Evolutionary conservation across 2,329 filamentous ascomycete genomes (phyloP).

Genomic region (Curvularia spicifera): DNA sequence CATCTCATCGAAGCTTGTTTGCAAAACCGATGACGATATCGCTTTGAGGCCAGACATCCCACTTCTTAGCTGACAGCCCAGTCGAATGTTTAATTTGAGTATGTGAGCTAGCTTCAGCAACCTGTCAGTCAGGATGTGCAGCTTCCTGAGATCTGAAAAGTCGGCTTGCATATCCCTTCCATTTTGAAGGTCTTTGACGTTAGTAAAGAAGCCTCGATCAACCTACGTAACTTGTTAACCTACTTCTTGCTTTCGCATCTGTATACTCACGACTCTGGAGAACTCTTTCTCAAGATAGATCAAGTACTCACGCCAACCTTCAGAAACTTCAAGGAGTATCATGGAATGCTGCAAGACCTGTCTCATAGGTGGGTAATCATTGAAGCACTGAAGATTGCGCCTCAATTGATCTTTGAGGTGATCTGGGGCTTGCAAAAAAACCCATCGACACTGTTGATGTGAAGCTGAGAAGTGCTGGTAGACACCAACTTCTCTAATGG

Average conservation of each 20-base stretch:
- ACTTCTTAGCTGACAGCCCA: constrained; percentile 12
- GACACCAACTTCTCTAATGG: constrained; percentile 18
- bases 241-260: background rate
- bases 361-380: background rate
- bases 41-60: background rate
- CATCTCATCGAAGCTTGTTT: background rate
- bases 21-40: background rate
- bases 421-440: constrained; percentile 19
- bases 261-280: constrained; percentile 12
- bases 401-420: constrained; percentile 11
- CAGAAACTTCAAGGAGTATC: constrained; percentile 13
- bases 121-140: constrained; percentile 21
- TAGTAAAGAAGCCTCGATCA: constrained; percentile 21
- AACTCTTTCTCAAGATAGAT: constrained; percentile 15
- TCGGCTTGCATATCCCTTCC: constrained; percentile 17
- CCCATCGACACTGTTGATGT: constrained; percentile 9
- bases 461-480: constrained; percentile 12
- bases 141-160: constrained; percentile 17
- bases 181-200: constrained; percentile 10
- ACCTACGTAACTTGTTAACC: constrained; percentile 6
- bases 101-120: constrained; percentile 11
- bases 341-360: constrained; percentile 15
- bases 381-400: background rate
- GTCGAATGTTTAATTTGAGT: constrained; percentile 15
- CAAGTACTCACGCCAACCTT: constrained; percentile 19